Conservation (phyloP, 1,284 basidiomycete species). For the Phylloboletellus chloephorus region DNA sequence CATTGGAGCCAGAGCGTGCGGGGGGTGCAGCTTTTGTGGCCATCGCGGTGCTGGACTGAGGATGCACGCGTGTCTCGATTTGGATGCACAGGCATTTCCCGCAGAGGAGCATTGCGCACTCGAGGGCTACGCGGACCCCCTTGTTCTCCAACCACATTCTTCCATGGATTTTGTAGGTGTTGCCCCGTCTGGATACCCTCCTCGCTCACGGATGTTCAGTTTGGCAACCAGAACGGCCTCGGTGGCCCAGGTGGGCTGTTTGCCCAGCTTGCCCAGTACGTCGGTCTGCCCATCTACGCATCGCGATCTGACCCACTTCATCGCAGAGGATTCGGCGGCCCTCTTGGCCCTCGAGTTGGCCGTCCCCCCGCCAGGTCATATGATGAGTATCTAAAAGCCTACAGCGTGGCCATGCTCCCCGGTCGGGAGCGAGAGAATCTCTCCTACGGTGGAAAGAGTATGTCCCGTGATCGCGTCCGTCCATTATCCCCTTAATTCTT, state of each 20-base stretch:
- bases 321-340: constrained; percentile 49
- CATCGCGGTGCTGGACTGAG: constrained; percentile 31
- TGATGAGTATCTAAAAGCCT: constrained; percentile 80
- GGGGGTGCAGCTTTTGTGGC: constrained; percentile 34
- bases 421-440: constrained; percentile 80
- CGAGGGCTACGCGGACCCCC: constrained; percentile 7
- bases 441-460: constrained; percentile 97
- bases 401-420: constrained; percentile 82
- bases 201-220: constrained; percentile 34
- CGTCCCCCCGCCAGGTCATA: constrained; percentile 59
- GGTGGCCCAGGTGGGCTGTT: constrained; percentile 47
- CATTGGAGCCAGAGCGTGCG: constrained; percentile 52
- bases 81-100: constrained; percentile 28
- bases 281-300: constrained; percentile 6
- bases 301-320: constrained; percentile 13
- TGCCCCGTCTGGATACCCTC: neutral
- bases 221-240: constrained; percentile 50
- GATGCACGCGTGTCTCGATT: constrained; percentile 25
- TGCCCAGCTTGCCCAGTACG: constrained; percentile 58
- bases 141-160: constrained; percentile 21
- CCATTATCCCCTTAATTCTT: constrained; percentile 4
- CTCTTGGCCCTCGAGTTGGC: constrained; percentile 42
- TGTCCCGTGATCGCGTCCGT: constrained; percentile 34
- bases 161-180: constrained; percentile 60
- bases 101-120: constrained; percentile 29